Evolutionary conservation across 2,329 filamentous ascomycete species (phyloP).

Genomic region (Fusarium sacchari): DNA sequence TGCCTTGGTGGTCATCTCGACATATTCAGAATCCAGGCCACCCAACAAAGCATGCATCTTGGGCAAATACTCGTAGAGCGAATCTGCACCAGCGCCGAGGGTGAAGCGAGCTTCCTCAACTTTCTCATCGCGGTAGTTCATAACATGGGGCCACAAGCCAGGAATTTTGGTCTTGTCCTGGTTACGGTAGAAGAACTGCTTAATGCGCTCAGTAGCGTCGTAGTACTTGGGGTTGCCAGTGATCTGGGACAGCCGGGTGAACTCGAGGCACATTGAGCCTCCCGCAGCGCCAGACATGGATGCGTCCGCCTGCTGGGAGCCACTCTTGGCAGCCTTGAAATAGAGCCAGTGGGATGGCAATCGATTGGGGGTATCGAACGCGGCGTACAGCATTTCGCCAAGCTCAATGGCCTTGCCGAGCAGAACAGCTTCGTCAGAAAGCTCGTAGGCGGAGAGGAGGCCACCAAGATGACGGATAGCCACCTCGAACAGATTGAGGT

Average conservation of each 20-base stretch:
- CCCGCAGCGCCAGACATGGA: constrained; percentile 57
- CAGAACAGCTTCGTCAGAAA: constrained; percentile 58
- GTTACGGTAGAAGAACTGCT: constrained; percentile 70
- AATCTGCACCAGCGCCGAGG: constrained; percentile 59
- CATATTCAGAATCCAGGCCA: constrained; percentile 70
- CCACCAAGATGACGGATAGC: constrained; percentile 67
- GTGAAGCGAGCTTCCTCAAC: constrained; percentile 53
- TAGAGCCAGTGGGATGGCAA: constrained; percentile 59
- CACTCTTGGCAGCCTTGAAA: constrained; percentile 54
- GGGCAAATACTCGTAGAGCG: constrained; percentile 68
- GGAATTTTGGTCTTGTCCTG: constrained; percentile 75
- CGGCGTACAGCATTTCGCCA: constrained; percentile 63
- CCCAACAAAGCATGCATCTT: constrained; percentile 72
- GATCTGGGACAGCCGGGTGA: constrained; percentile 78
- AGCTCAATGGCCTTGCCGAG: constrained; percentile 63
- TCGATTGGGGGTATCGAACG: constrained; percentile 65
- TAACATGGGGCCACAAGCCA: constrained; percentile 75
- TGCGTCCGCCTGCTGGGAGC: constrained; percentile 49
- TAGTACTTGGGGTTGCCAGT: constrained; percentile 79
- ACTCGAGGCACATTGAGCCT: constrained; percentile 78
- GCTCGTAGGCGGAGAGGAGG: constrained; percentile 62
- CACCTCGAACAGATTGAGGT: constrained; percentile 71
- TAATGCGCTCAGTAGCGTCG: constrained; percentile 79
- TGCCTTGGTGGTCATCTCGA: constrained; percentile 70
- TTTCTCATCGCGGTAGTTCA: constrained; percentile 69